phyloP scores from a whole-genome alignment of 805 yeast species.

The Saccharomycopsis microspora region DNA sequence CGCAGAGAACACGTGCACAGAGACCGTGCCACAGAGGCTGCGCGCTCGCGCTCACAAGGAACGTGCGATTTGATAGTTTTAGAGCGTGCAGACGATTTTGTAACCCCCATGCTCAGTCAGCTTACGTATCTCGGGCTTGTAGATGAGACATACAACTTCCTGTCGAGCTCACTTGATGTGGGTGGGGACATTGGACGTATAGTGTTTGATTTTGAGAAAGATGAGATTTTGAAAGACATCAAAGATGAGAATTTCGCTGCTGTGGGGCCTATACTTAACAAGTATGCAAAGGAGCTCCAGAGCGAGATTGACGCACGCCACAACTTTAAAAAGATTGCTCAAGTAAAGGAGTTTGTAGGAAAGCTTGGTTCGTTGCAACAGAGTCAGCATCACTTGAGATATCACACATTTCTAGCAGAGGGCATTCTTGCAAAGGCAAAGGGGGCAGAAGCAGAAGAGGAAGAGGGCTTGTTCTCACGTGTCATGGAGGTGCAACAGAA shows the following conservation, averaged over 20 bases:
- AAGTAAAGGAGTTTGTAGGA: slow-evolving; percentile 63
- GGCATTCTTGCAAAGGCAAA: slow-evolving; percentile 39
- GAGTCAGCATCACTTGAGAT: slow-evolving; percentile 55
- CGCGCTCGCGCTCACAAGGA: slow-evolving; percentile 26
- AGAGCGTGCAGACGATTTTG: slow-evolving; percentile 67
- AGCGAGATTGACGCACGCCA: slow-evolving; percentile 52
- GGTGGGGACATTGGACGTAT: slow-evolving; percentile 16
- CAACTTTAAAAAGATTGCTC: slow-evolving; percentile 43
- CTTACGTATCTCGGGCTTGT: slow-evolving; percentile 74
- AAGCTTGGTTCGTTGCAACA: slow-evolving; percentile 56
- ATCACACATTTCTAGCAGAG: slow-evolving; percentile 70
- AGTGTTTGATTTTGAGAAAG: slow-evolving; percentile 22
- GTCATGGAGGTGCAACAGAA: slow-evolving; percentile 16
- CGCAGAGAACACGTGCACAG: slow-evolving; percentile 23
- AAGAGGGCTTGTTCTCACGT: slow-evolving; percentile 15
- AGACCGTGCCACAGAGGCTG: slow-evolving; percentile 22
- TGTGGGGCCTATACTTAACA: slow-evolving; percentile 64
- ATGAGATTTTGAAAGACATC: slow-evolving; percentile 38
- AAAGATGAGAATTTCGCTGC: slow-evolving; percentile 66
- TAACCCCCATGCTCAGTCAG: slow-evolving; percentile 65
- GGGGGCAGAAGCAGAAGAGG: slow-evolving; percentile 18
- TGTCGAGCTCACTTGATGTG: slow-evolving; percentile 26
- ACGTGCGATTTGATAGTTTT: slow-evolving; percentile 56
- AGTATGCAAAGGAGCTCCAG: slow-evolving; percentile 61
- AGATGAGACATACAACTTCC: slow-evolving; percentile 55